Conservation (phyloP, 2,329 filamentous ascomycete genomes). For the Pleurostoma richardsiae region DNA sequence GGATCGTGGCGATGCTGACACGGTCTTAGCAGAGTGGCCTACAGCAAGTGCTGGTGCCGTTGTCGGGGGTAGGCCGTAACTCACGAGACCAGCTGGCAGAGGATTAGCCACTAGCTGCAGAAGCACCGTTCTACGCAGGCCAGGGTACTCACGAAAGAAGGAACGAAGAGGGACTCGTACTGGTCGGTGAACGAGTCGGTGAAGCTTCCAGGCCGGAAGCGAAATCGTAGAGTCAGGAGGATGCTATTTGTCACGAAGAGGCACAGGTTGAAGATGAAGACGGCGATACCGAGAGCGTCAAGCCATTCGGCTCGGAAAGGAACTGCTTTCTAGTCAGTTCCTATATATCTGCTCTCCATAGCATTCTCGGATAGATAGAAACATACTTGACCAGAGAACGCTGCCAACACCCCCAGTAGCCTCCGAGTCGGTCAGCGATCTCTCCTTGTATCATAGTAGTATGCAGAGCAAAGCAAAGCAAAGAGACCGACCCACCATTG, state of each 20-base stretch:
- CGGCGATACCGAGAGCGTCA: constrained; percentile 50
- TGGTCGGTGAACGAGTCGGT: constrained; percentile 68
- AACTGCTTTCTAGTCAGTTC: constrained; percentile 21
- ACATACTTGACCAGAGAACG: constrained; percentile 47
- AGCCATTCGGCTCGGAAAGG: constrained; percentile 52
- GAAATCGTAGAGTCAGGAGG: constrained; percentile 65
- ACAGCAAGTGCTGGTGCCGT: too few relatives aligned
- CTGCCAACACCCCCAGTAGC: constrained; percentile 53
- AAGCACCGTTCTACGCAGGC: not conserved
- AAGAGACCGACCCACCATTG: constrained; percentile 32
- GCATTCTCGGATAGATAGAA: not conserved
- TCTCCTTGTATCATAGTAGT: not conserved
- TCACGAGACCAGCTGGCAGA: constrained; percentile 36
- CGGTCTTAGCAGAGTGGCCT: too few relatives aligned
- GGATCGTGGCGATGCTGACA: constrained; percentile 63
- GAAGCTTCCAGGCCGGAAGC: constrained; percentile 65
- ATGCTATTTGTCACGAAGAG: constrained; percentile 60
- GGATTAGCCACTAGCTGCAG: not conserved
- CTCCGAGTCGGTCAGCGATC: constrained; percentile 19
- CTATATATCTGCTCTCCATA: not conserved
- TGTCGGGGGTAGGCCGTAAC: constrained; percentile 7
- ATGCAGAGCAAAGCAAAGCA: constrained; percentile 2
- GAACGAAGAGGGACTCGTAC: constrained; percentile 73
- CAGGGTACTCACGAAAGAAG: constrained; percentile 51
- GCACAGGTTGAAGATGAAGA: constrained; percentile 59